These are phyloP conservation scores for Russula lepida DNA, from an alignment of 768 basidiomycete genomes.

Conservation along the genomic window DNA sequence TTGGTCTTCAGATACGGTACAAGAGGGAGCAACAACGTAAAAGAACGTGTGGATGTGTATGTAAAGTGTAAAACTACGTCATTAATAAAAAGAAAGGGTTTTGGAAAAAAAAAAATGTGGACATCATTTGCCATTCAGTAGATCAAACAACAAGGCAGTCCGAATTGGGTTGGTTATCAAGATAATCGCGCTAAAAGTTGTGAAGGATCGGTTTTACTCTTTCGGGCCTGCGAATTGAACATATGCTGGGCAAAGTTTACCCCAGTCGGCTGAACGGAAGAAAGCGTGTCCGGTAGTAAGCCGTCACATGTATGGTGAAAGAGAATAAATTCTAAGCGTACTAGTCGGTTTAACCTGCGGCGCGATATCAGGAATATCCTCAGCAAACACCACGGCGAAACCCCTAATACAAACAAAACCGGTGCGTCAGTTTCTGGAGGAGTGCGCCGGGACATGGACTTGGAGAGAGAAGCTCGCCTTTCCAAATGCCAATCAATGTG, in stretches of 20 bases:
- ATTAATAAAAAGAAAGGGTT: too few relatives aligned
- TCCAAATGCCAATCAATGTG: constrained; percentile 5
- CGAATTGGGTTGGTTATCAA: too few relatives aligned
- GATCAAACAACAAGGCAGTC: background rate
- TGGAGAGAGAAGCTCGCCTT: background rate
- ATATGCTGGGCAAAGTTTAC: background rate
- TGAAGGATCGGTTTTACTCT: background rate
- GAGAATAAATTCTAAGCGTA: background rate
- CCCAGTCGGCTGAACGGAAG: background rate
- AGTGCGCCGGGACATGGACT: background rate
- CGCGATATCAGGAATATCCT: background rate
- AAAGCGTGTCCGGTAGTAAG: background rate
- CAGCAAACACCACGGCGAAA: background rate
- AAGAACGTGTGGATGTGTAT: background rate
- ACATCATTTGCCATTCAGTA: background rate
- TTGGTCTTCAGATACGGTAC: background rate
- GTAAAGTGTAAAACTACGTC: background rate
- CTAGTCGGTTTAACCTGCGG: background rate
- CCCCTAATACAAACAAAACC: background rate
- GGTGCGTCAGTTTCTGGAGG: background rate
- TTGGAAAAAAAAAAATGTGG: background rate
- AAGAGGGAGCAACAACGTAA: background rate
- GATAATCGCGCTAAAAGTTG: background rate
- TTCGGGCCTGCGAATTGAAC: background rate
- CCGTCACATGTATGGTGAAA: background rate